These are phyloP conservation scores for Botrytis aclada DNA, from an alignment of 2,329 filamentous ascomycete species.

Conservation along the genomic window DNA sequence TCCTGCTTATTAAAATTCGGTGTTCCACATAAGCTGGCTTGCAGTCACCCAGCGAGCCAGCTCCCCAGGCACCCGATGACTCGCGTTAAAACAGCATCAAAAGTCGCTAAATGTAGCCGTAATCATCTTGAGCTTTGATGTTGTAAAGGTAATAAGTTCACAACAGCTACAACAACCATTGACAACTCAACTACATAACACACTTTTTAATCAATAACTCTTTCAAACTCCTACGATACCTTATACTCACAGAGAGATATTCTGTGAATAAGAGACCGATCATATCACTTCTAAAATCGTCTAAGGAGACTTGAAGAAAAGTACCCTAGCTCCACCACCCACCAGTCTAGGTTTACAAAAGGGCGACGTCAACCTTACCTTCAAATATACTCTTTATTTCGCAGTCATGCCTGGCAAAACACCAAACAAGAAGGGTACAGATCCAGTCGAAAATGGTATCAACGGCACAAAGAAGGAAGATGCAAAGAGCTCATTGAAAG, in stretches of 20 bases:
- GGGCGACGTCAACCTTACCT: constrained; percentile 32
- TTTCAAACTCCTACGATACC: background rate
- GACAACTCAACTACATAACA: constrained; percentile 11
- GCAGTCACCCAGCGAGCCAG: constrained; percentile 12
- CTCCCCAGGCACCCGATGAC: constrained; percentile 20
- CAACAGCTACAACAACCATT: constrained; percentile 17
- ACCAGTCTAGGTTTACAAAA: constrained; percentile 29
- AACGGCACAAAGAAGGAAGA: constrained; percentile 65
- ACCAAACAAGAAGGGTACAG: constrained; percentile 62
- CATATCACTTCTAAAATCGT: background rate
- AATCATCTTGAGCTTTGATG: constrained; percentile 18
- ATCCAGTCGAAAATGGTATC: constrained; percentile 65
- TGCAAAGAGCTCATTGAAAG: constrained; percentile 56
- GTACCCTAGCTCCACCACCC: background rate
- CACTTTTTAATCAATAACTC: constrained; percentile 6
- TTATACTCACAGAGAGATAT: background rate
- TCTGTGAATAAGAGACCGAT: background rate
- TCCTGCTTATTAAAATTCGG: background rate
- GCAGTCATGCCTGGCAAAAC: constrained; percentile 67
- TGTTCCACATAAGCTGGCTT: background rate
- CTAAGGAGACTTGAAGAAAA: constrained; percentile 5
- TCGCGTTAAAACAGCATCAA: constrained; percentile 15
- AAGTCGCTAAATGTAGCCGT: constrained; percentile 11
- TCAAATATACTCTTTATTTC: constrained; percentile 19
- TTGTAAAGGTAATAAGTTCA: constrained; percentile 18